Base-by-base conservation (phyloP, 164 flowering plant species). In the Vitis labrusca region DNA sequence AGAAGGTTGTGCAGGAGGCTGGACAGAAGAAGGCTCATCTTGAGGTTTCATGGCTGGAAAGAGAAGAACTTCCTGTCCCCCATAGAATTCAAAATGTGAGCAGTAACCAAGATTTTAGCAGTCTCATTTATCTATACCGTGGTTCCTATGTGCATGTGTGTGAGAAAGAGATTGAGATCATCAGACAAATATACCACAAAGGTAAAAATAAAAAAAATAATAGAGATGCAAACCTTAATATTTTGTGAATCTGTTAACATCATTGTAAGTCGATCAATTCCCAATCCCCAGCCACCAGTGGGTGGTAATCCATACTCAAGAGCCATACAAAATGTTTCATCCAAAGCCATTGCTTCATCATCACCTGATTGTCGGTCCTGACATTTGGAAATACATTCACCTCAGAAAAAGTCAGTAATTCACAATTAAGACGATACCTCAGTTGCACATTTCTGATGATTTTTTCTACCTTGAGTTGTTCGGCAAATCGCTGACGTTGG, bases 231-330 rank as follows among this genome's bases (percentile, higher is more conserved):
- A 51, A 95, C 99, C 97, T 95, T 95, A 32, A 95, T 93, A 74
- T 93, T 95, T 72, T 88, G 97, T 57, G 99, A 95, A 77, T 93
- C 97, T 2, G 98, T 95, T 10, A 95, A 69, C 68, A 95, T 48
- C 99, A 95, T 95, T 10, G 94, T 61, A 12, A 95, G 76, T 53
- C 99, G 83, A 77, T 95, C 99, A 70, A 95, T 83, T n/a, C 98
- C 99, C 83, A 95, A 62, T 58, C 99, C 99, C 99, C 98, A 93
- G 19, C 99, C 99, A 71, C 84, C 98, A 57, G 99, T 93, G 44
- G 99, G 99, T 47, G 99, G 97, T 68, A 95, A 76, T 1, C 99
- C 99, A 77, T 91, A 91, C 63, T 95, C 98, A 64, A 95, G 81
- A 74, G 99, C 93, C 0, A 85, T 91, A 70, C 94, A 90, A 71